phyloP scores from a whole-genome alignment of 768 basidiomycete species.

The Suillus weaverae region DNA sequence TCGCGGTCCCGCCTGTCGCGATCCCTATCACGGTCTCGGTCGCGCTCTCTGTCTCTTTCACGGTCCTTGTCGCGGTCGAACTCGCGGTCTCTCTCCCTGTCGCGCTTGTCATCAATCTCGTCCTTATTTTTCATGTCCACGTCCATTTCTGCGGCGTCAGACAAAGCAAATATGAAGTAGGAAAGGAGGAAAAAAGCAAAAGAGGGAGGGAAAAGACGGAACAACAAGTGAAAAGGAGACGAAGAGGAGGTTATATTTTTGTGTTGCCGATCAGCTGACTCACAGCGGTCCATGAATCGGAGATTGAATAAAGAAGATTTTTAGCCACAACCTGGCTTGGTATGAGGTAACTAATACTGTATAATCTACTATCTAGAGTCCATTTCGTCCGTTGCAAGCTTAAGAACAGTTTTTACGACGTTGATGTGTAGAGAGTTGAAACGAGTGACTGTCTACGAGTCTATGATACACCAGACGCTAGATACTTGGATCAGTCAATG shows the following conservation, averaged over 20 bases:
- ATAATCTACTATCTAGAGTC: neutral
- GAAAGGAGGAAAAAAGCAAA: conserved; percentile 11
- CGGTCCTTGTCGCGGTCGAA: conserved; percentile 36
- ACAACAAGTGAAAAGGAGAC: conserved; percentile 2
- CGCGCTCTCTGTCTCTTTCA: conserved; percentile 43
- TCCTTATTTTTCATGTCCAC: conserved; percentile 82
- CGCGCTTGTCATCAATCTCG: conserved; percentile 65
- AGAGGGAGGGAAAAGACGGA: conserved; percentile 10
- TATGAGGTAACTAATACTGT: neutral
- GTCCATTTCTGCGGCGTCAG: conserved; percentile 51
- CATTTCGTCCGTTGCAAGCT: neutral
- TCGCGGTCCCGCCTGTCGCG: conserved; percentile 42
- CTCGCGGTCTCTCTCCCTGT: conserved; percentile 33
- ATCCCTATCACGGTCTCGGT: conserved; percentile 46
- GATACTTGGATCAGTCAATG: neutral
- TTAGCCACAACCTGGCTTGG: neutral
- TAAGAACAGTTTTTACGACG: neutral
- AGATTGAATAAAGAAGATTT: conserved; percentile 9
- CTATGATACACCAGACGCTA: neutral
- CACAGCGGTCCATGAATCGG: conserved; percentile 13
- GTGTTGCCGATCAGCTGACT: conserved; percentile 19
- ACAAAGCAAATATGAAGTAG: conserved; percentile 6
- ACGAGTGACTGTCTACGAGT: neutral
- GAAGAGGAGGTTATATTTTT: conserved; percentile 14
- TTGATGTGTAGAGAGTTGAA: neutral